Evolutionary conservation across 805 yeast species (phyloP).

Genomic region (Candida vartiovaarae): DNA sequence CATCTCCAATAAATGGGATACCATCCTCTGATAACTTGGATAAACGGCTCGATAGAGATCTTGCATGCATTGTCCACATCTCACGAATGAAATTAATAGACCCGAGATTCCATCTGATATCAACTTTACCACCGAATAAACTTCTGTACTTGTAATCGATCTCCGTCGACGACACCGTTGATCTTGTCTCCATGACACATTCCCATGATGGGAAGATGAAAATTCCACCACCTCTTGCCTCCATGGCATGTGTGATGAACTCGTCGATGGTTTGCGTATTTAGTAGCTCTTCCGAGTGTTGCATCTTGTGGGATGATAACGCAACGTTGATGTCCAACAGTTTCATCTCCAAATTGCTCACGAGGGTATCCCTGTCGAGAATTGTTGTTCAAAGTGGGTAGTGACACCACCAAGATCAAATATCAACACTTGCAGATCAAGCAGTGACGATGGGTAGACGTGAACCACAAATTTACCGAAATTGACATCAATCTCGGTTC

Average conservation of each 20-base stretch:
- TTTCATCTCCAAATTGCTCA: conserved; percentile 50
- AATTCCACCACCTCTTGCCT: conserved; percentile 73
- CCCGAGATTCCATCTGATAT: conserved; percentile 90
- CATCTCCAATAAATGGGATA: conserved; percentile 25
- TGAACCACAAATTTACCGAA: conserved; percentile 52
- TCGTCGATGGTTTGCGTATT: conserved; percentile 41
- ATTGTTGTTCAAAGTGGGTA: conserved; percentile 46
- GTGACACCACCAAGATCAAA: conserved; percentile 46
- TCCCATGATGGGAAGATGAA: conserved; percentile 71
- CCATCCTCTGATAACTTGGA: conserved; percentile 24
- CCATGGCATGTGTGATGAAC: conserved; percentile 47
- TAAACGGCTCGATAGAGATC: conserved; percentile 59
- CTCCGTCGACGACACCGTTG: conserved; percentile 39
- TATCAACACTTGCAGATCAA: conserved; percentile 70
- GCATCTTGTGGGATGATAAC: conserved; percentile 49
- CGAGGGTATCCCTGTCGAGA: conserved; percentile 31
- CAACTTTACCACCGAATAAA: conserved; percentile 83
- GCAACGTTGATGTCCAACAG: conserved; percentile 62
- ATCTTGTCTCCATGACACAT: conserved; percentile 72
- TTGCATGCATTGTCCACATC: conserved; percentile 84
- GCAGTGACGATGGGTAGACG: conserved; percentile 75
- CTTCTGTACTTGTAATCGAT: conserved; percentile 67
- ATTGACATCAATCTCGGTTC: conserved; percentile 60
- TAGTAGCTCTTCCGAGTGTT: conserved; percentile 43
- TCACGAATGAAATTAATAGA: conserved; percentile 84